Percentiles rank a stretch among this genome's conserved stretches.
Conservation (phyloP, 2,329 filamentous ascomycete genomes). For the Orbilia blumenaviensis region DNA sequence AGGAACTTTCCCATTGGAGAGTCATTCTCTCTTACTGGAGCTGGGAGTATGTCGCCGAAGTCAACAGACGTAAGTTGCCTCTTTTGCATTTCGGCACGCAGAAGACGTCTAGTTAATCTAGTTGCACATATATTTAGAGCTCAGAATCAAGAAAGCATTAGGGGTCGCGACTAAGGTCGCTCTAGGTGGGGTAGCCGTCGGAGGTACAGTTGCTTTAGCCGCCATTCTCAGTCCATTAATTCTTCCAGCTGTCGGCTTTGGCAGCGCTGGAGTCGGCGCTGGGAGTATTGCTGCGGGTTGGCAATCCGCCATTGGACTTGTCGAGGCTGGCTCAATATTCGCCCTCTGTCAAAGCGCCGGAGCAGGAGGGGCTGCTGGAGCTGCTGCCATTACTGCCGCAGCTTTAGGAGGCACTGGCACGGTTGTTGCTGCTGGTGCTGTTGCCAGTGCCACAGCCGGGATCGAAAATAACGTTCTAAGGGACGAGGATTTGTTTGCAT, state of each 20-base stretch:
- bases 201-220: neutral
- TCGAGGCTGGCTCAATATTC: constrained; percentile 34
- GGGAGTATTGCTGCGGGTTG: constrained; percentile 20
- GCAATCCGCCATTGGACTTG: constrained; percentile 20
- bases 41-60: constrained; percentile 23
- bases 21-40: constrained; percentile 30
- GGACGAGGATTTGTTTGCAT: constrained; percentile 23
- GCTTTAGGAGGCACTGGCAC: neutral
- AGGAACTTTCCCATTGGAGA: neutral
- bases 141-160: constrained; percentile 3
- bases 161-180: constrained; percentile 11
- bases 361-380: constrained; percentile 31
- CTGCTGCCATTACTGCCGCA: constrained; percentile 4
- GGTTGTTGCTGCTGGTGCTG: neutral
- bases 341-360: constrained; percentile 36
- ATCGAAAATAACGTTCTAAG: neutral
- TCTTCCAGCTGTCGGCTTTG: constrained; percentile 26
- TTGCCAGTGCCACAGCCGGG: neutral
- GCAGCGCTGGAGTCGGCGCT: constrained; percentile 15
- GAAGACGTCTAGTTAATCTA: no score
- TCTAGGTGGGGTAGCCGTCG: neutral
- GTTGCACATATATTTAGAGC: neutral
- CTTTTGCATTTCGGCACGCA: no score
- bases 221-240: constrained; percentile 5
- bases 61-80: constrained; percentile 9